Conservation (phyloP, 306 rosid species). For the Glycine latifolia region DNA sequence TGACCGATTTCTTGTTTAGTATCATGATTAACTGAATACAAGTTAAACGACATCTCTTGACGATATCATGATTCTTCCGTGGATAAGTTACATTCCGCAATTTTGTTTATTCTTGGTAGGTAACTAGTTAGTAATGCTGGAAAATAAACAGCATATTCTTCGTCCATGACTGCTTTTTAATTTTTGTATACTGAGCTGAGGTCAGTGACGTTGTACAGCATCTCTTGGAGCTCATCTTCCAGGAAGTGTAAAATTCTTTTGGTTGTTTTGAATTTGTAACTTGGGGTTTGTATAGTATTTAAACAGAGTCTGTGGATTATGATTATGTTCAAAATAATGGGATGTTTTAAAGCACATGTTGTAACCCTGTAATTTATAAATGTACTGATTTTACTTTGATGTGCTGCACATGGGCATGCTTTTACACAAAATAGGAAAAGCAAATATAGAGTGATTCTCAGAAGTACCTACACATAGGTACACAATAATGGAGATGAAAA, state of each 20-base stretch:
- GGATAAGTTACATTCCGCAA: conserved; percentile 36
- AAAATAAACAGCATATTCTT: conserved; percentile 28
- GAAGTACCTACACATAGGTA: neutral
- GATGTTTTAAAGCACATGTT: conserved; percentile 31
- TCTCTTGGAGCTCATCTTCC: conserved; percentile 31
- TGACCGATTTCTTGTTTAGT: conserved; percentile 42
- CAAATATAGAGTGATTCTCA: neutral
- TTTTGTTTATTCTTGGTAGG: conserved; percentile 34
- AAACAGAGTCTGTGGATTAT: neutral
- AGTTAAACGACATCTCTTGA: conserved; percentile 16
- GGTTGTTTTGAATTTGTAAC: conserved; percentile 32
- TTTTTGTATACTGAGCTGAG: neutral
- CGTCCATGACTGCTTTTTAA: neutral
- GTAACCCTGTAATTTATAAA: neutral
- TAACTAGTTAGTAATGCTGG: neutral
- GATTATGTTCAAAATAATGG: neutral
- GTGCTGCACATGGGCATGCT: conserved; percentile 16
- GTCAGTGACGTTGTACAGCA: conserved; percentile 9
- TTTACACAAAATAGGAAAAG: conserved; percentile 1
- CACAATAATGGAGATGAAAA: conserved; percentile 18
- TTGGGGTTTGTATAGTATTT: neutral
- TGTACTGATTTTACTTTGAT: conserved; percentile 8
- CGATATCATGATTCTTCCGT: conserved; percentile 41
- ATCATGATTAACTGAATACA: conserved; percentile 45
- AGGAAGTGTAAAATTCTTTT: neutral